Conservation (phyloP, 1,284 basidiomycete species). For the Cerioporus squamosus region DNA sequence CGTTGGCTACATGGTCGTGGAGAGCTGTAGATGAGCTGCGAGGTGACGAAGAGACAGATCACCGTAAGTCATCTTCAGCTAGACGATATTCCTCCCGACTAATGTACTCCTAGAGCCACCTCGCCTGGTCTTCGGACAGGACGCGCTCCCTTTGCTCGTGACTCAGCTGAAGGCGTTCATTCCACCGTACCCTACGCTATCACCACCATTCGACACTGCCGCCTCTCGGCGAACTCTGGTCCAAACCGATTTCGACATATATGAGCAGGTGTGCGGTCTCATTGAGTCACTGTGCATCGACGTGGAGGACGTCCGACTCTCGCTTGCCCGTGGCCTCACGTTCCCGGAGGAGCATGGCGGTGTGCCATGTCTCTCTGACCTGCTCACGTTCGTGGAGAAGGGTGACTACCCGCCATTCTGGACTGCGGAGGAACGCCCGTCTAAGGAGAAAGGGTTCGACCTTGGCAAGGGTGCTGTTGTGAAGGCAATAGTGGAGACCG, state of each 20-base stretch:
- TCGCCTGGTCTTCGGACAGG: slow-evolving; percentile 59
- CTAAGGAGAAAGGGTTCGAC: slow-evolving; percentile 74
- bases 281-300: slow-evolving; percentile 80
- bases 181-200: slow-evolving; percentile 50
- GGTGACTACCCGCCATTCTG: slow-evolving; percentile 70
- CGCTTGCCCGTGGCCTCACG: slow-evolving; percentile 68
- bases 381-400: slow-evolving; percentile 75
- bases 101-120: slow-evolving; percentile 36
- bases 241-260: slow-evolving; percentile 69
- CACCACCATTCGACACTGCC: slow-evolving; percentile 45
- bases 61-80: slow-evolving; percentile 18
- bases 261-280: slow-evolving; percentile 74
- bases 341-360: slow-evolving; percentile 61
- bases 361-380: slow-evolving; percentile 60
- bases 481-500: slow-evolving; percentile 83
- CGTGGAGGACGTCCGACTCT: slow-evolving; percentile 71
- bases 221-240: slow-evolving; percentile 55
- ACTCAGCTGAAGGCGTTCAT: slow-evolving; percentile 61
- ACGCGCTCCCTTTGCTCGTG: slow-evolving; percentile 66
- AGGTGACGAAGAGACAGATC: slow-evolving; percentile 26
- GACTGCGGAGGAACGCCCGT: slow-evolving; percentile 43
- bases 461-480: slow-evolving; percentile 85
- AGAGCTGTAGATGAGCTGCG: slow-evolving; percentile 50
- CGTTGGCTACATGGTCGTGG: slow-evolving; percentile 78
- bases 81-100: not conserved